Evolutionary conservation across 306 rosid genomes (phyloP).

Genomic region (Prunus dulcis): DNA sequence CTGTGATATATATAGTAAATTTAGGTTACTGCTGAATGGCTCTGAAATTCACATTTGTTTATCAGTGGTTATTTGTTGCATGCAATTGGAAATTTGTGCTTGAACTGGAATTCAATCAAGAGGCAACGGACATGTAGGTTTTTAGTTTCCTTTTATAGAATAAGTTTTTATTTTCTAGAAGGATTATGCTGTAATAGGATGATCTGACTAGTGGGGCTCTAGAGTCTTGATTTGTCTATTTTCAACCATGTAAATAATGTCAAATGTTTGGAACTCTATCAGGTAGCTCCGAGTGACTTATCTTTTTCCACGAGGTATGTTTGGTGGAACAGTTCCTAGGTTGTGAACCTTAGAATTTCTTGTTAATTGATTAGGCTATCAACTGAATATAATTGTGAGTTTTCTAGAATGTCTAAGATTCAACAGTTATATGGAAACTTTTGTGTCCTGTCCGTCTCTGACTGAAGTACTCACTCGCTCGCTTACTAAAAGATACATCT

Average conservation of each 20-base stretch:
- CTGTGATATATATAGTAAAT: background rate
- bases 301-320: background rate
- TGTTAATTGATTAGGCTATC: background rate
- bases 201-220: background rate
- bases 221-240: background rate
- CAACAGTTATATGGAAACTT: background rate
- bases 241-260: background rate
- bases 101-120: background rate
- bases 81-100: background rate
- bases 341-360: background rate
- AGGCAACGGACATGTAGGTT: background rate
- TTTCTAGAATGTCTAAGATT: background rate
- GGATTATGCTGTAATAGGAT: background rate
- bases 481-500: conserved; percentile 19
- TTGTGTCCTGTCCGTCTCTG: background rate
- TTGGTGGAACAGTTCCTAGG: background rate
- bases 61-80: background rate
- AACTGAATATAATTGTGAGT: background rate
- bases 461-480: conserved; percentile 15
- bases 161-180: background rate
- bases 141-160: background rate
- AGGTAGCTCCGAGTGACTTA: background rate
- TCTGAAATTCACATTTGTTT: background rate
- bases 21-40: background rate
- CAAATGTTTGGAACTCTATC: background rate